A percentile compares a stretch with the other conserved stretches of the same genome.
These are phyloP conservation scores for Colletotrichum godetiae DNA, from an alignment of 2,329 filamentous ascomycete genomes.

Conservation along the genomic window DNA sequence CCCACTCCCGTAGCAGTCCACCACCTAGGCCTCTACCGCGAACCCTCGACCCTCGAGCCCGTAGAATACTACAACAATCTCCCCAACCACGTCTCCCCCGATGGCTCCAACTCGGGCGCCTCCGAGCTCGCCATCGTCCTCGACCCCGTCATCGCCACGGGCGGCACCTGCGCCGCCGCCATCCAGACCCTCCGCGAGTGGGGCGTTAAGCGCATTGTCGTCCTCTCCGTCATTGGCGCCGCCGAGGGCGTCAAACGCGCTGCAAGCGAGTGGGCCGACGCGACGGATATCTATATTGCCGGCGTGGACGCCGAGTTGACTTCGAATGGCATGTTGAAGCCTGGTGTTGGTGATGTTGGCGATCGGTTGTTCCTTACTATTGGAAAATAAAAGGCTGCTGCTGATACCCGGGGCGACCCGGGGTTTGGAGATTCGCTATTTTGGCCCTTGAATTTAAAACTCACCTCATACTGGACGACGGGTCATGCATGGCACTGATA, in stretches of 20 bases:
- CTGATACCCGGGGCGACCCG: too few species aligned
- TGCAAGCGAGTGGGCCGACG: constrained; percentile 81
- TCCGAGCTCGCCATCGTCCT: constrained; percentile 81
- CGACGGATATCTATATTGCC: constrained; percentile 84
- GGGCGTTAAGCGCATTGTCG: constrained; percentile 85
- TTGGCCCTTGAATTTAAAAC: background rate
- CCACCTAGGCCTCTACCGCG: constrained; percentile 94
- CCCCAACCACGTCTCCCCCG: constrained; percentile 71
- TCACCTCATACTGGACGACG: background rate
- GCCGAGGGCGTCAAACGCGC: constrained; percentile 76
- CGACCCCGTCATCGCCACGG: constrained; percentile 94
- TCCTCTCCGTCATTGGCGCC: constrained; percentile 81
- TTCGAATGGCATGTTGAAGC: constrained; percentile 87
- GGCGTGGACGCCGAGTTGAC: constrained; percentile 81
- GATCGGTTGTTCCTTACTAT: constrained; percentile 90
- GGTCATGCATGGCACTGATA: constrained; percentile 8
- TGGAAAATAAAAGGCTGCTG: constrained; percentile 71
- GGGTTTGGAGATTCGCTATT: too few species aligned
- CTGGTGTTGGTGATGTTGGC: constrained; percentile 89
- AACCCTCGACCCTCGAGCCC: constrained; percentile 85
- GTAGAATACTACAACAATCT: constrained; percentile 99
- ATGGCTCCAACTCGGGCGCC: constrained; percentile 48
- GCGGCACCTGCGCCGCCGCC: constrained; percentile 88
- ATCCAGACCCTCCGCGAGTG: constrained; percentile 91
- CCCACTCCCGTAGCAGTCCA: constrained; percentile 85